Evolutionary conservation across 768 basidiomycete genomes (phyloP).

Genomic region (Lentinula sp.): DNA sequence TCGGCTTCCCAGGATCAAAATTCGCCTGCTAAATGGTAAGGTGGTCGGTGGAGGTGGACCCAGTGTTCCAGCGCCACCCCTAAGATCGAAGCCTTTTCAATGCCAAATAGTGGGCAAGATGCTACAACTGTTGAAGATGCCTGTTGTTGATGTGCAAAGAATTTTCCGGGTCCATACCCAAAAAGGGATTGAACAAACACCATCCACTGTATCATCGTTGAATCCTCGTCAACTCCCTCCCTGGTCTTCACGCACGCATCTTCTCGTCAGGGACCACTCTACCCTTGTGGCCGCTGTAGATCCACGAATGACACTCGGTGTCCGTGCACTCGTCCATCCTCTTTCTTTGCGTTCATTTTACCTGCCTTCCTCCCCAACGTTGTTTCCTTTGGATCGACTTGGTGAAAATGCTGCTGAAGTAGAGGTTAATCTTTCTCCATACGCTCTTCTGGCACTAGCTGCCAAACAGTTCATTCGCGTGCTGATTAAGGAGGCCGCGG

Average conservation of each 20-base stretch:
- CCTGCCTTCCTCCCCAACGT: not conserved
- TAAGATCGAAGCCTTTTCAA: not conserved
- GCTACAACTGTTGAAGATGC: constrained; percentile 3
- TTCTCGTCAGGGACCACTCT: constrained; percentile 1
- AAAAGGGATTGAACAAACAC: not conserved
- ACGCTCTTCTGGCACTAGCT: constrained; percentile 32
- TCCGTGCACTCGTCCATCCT: constrained; percentile 19
- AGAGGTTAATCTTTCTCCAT: constrained; percentile 31
- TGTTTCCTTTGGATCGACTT: not conserved
- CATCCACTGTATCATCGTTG: not conserved
- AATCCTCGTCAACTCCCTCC: not conserved
- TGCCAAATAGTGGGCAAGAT: constrained; percentile 3
- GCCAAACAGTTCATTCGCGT: constrained; percentile 26
- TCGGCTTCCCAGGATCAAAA: not conserved
- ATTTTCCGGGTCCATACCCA: not conserved
- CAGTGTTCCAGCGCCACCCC: not conserved
- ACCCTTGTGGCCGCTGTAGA: constrained; percentile 23
- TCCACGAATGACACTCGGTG: constrained; percentile 24
- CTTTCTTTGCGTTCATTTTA: constrained; percentile 22
- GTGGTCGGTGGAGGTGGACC: not conserved
- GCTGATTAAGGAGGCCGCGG: constrained; percentile 31
- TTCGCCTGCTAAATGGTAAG: not conserved
- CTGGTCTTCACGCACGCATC: constrained; percentile 2
- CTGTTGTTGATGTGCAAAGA: not conserved
- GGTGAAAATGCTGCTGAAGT: constrained; percentile 11